Percentiles rank a stretch among this genome's conserved stretches.
phyloP scores from a whole-genome alignment of 139 green algal genomes.

The Astrephomene gubernaculifera region DNA sequence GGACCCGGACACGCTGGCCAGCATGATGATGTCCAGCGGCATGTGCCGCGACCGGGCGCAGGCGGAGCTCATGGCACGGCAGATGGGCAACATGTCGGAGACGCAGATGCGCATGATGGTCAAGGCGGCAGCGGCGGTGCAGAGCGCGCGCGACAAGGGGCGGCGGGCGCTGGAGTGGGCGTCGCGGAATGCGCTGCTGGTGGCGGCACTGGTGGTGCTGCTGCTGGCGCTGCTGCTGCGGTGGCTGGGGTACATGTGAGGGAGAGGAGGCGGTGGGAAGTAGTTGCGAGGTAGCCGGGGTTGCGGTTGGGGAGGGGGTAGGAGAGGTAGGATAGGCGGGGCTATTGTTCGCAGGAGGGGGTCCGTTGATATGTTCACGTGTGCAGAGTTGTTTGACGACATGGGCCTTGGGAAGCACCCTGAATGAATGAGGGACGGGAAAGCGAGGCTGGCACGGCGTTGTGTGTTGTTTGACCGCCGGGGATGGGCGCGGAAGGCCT shows the following conservation, averaged over 20 bases:
- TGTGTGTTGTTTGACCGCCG: too few relatives aligned
- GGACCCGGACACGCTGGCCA: constrained; percentile 49
- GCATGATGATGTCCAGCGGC: constrained; percentile 48
- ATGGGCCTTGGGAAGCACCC: too few relatives aligned
- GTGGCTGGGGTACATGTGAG: constrained; percentile 51
- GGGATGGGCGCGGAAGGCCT: too few relatives aligned
- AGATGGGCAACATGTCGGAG: constrained; percentile 47
- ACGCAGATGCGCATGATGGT: constrained; percentile 52
- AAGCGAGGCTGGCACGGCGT: too few relatives aligned
- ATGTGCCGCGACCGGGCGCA: constrained; percentile 44
- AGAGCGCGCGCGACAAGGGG: constrained; percentile 25
- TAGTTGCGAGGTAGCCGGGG: too few relatives aligned
- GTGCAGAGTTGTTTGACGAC: too few relatives aligned
- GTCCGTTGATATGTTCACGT: too few relatives aligned
- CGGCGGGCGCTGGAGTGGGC: constrained; percentile 14
- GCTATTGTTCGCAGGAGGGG: too few relatives aligned
- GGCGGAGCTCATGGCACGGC: constrained; percentile 50
- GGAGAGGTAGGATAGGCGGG: too few relatives aligned
- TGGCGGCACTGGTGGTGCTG: constrained; percentile 46
- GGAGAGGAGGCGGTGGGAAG: background rate
- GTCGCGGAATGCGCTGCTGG: constrained; percentile 25
- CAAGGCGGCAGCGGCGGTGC: constrained; percentile 44
- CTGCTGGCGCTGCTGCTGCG: constrained; percentile 58
- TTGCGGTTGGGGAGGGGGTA: too few relatives aligned
- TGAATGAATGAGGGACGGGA: too few relatives aligned